These are phyloP conservation scores for Phytophthora uliginosa DNA, from an alignment of 352 stramenopile genomes.

Conservation along the genomic window DNA sequence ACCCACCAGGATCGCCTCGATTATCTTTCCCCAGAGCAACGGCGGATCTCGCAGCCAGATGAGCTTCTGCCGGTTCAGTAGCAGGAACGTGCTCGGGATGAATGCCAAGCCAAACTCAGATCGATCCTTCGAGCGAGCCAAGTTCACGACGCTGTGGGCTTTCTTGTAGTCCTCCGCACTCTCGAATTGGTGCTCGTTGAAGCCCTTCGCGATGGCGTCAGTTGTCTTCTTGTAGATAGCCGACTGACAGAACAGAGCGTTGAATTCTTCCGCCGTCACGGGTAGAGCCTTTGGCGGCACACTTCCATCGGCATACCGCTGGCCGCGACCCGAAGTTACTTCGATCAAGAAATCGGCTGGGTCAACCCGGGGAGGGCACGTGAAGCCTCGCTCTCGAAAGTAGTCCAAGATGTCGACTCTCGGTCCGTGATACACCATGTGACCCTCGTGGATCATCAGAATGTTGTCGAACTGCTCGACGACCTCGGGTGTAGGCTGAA, in stretches of 20 bases:
- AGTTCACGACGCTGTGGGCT: constrained; percentile 56
- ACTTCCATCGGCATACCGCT: constrained; percentile 51
- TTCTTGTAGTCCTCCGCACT: constrained; percentile 69
- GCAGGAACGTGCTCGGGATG: constrained; percentile 49
- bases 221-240: constrained; percentile 64
- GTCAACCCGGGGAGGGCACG: constrained; percentile 67
- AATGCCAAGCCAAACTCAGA: constrained; percentile 69
- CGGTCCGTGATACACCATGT: constrained; percentile 95
- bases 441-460: constrained; percentile 94
- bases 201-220: constrained; percentile 57
- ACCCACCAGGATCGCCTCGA: constrained; percentile 77
- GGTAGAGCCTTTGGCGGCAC: constrained; percentile 36
- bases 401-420: constrained; percentile 79
- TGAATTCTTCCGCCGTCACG: constrained; percentile 57
- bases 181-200: constrained; percentile 69
- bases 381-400: constrained; percentile 86
- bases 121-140: constrained; percentile 56
- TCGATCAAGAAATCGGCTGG: constrained; percentile 78
- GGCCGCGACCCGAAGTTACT: constrained; percentile 64
- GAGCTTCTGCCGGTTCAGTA: constrained; percentile 73
- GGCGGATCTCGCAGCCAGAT: constrained; percentile 72
- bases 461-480: constrained; percentile 97
- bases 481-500: constrained; percentile 89
- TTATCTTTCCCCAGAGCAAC: constrained; percentile 70
- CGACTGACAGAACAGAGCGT: constrained; percentile 64